These are phyloP conservation scores for Mariannaea sp. DNA, from an alignment of 2,329 filamentous ascomycete species.

Conservation along the genomic window DNA sequence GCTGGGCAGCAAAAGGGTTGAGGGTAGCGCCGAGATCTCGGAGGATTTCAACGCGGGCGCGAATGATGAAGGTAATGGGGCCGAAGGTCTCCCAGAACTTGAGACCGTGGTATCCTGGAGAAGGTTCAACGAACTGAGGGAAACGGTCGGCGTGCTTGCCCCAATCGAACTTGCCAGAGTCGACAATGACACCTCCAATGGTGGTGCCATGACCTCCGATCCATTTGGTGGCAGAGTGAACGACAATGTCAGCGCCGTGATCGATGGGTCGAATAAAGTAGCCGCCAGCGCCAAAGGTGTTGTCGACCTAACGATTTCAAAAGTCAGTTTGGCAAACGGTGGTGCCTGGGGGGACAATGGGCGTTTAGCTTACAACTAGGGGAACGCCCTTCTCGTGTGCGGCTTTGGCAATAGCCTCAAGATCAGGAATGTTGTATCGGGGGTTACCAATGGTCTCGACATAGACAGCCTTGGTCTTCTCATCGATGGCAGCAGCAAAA, in stretches of 20 bases:
- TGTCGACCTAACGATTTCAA: conserved; percentile 68
- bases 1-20: conserved; percentile 91
- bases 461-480: conserved; percentile 91
- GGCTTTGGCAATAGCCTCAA: conserved; percentile 82
- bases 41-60: conserved; percentile 85
- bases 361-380: conserved; percentile 55
- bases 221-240: conserved; percentile 96
- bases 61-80: conserved; percentile 78
- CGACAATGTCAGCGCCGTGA: conserved; percentile 90
- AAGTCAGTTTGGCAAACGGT: background rate
- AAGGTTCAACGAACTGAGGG: conserved; percentile 89
- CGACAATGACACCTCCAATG: conserved; percentile 83
- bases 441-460: conserved; percentile 94
- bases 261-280: conserved; percentile 87
- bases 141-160: conserved; percentile 81
- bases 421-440: conserved; percentile 88
- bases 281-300: conserved; percentile 93
- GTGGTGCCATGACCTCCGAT: conserved; percentile 95
- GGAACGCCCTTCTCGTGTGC: conserved; percentile 73
- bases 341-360: too few relatives aligned
- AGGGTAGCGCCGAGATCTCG: conserved; percentile 83
- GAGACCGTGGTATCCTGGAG: conserved; percentile 87
- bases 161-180: conserved; percentile 94
- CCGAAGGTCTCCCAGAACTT: conserved; percentile 96
- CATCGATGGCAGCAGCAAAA: conserved; percentile 82